Base-by-base conservation (phyloP, 2,329 filamentous ascomycete genomes). In the Curvularia hawaiiensis region DNA sequence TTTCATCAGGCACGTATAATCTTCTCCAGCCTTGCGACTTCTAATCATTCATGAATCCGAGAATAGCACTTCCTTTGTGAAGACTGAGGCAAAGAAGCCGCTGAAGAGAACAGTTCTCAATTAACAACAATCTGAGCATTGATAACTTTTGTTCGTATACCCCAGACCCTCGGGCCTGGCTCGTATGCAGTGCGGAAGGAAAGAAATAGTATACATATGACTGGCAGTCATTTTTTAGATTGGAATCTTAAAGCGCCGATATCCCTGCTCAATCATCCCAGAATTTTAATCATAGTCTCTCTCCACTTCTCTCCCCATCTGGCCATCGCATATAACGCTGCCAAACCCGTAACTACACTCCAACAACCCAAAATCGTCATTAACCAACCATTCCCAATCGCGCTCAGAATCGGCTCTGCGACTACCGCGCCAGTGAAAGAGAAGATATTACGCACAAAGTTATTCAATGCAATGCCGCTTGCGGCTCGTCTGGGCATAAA, bases 291-390 rank as follows among this genome's bases (percentile, higher is more conserved):
- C 86, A 91, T 89, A 30, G 76, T 74, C 50, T 78, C 78, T 66
- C 89, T 83, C 90, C 90, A 92, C 65, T 78, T 79, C 18, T 82
- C 78, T 0, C 86, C 86, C 66, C 83, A 88, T 61, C 78, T 82
- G 66, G 81, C 81, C 77, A 93, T 82, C 0, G 84, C 74, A 76
- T 83, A 86, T 22, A 93, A 84, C 16, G 85, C 81, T 6, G 76
- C 69, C 54, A 54, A 65, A 3, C 67, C 69, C n/a, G 65, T 71
- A 1, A 85, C 69, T 69, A 89, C 81, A 45, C 70, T 71, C 69
- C 68, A 73, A 1, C 90, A 80, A 3, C 72, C 75, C 35, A 78
- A 45, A 5, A 77, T 75, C 1, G 75, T 77, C 64, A 71, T 76
- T 22, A 78, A 38, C 76, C 76, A 78, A 1, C 76, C 76, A 61